These are phyloP conservation scores for Talaromyces funiculosus DNA, from an alignment of 2,329 filamentous ascomycete species.

Conservation along the genomic window DNA sequence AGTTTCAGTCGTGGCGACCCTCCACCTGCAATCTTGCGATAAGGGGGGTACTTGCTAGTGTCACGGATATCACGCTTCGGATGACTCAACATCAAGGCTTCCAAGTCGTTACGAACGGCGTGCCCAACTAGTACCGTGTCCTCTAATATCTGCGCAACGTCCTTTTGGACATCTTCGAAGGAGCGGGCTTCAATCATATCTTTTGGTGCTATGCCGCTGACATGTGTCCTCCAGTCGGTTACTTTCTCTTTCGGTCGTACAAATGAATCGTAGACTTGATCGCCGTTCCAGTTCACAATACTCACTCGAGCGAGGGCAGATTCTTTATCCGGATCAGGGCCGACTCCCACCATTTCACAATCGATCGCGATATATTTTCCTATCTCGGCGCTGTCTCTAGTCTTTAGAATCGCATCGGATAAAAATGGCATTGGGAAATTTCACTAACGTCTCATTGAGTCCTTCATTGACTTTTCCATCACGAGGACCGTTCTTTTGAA, in stretches of 20 bases:
- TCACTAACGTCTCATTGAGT: slow-evolving; percentile 42
- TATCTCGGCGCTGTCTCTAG: slow-evolving; percentile 54
- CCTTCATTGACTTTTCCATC: slow-evolving; percentile 59
- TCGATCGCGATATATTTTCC: slow-evolving; percentile 92
- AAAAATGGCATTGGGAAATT: too few relatives aligned
- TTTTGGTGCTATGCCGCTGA: slow-evolving; percentile 73
- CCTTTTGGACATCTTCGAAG: slow-evolving; percentile 71
- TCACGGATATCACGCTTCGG: slow-evolving; percentile 74
- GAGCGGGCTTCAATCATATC: slow-evolving; percentile 64
- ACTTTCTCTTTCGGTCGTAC: slow-evolving; percentile 73
- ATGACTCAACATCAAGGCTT: slow-evolving; percentile 71
- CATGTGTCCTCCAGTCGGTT: slow-evolving; percentile 81
- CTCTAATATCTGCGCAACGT: slow-evolving; percentile 63
- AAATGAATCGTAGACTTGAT: slow-evolving; percentile 90
- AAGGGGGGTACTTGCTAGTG: slow-evolving; percentile 71
- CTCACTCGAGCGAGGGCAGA: slow-evolving; percentile 81
- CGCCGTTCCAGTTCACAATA: slow-evolving; percentile 87
- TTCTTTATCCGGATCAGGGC: slow-evolving; percentile 55
- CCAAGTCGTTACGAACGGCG: slow-evolving; percentile 71
- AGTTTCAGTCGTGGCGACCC: slow-evolving; percentile 50
- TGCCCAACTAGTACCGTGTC: slow-evolving; percentile 76
- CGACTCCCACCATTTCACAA: slow-evolving; percentile 96
- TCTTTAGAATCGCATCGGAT: slow-evolving; percentile 10
- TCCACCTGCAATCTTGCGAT: slow-evolving; percentile 55
- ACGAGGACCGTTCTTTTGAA: slow-evolving; percentile 35